Base-by-base conservation (phyloP, 371 early-diverging fungal species). In the Mucor mucedo region DNA sequence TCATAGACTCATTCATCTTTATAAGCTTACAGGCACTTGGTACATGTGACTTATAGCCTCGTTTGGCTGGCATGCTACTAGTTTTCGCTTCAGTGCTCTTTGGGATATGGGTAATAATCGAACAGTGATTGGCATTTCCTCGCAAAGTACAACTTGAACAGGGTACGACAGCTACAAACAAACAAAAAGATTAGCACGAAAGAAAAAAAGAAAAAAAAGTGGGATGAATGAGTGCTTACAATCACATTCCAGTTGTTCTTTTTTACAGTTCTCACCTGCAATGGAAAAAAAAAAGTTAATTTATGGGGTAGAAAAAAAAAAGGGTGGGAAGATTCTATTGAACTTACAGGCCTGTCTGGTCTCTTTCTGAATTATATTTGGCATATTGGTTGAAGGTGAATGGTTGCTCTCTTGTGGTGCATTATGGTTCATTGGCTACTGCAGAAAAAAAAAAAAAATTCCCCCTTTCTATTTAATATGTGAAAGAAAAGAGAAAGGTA, bases 11-110 rank as follows among this genome's bases (percentile, higher is more conserved):
- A n/a, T 40, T 52, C 49, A 16, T 35, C 38, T 44, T 4, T 47
- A 21, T 47, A 35, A 13, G 29, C 29, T 50, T 70, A 69, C 75
- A 75, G 11, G 75, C 75, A 58, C 75, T 75, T 2, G 71, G 72
- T 44, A 75, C 75, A 58, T 75, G 72, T 9, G 69, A 52, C 60
- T 72, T 71, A 32, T 66, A 63, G 3, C 69, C 62, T 55, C 72
- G 52, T 54, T 71, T 71, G 5, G 68, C 29, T 38, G 71, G 62
- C 50, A 41, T 47, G 9, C 27, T 47, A 3, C 21, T 55, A 30
- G 54, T 55, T 41, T 41, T 50, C 4, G 65, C 30, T 50, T 50
- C 50, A 30, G 32, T 9, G 2, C 10, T 7, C 28, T 21, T 21
- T 50, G 8, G 30, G 5, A 50, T 21, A 7, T 27, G 16, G 8